phyloP scores from a whole-genome alignment of 1,139 yeast species.

The Scheffersomyces illinoinensis region DNA sequence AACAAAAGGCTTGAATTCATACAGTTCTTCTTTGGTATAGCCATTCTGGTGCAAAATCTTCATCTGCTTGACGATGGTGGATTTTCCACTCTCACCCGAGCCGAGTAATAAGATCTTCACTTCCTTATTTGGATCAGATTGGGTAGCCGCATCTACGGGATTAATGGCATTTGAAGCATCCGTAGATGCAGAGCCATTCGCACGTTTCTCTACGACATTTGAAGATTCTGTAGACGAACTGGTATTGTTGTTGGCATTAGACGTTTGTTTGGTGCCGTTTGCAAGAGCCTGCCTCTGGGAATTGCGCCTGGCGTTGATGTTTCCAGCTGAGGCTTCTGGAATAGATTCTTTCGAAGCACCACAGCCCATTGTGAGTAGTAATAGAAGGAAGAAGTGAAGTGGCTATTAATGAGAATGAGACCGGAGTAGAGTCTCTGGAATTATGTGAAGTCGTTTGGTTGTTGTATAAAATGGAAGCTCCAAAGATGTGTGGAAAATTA shows the following conservation, averaged over 20 bases:
- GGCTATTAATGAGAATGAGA: background rate
- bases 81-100: conserved; percentile 79
- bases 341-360: conserved; percentile 28
- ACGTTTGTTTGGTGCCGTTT: conserved; percentile 6
- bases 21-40: conserved; percentile 60
- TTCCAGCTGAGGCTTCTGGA: conserved; percentile 3
- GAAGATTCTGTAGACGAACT: conserved; percentile 21
- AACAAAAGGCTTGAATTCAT: conserved; percentile 69
- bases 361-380: conserved; percentile 22
- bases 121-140: conserved; percentile 28
- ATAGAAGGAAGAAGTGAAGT: background rate
- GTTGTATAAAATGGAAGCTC: no score
- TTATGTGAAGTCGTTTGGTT: background rate
- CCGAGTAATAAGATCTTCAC: conserved; percentile 69
- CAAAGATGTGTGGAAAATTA: background rate
- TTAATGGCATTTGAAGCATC: conserved; percentile 5
- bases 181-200: background rate
- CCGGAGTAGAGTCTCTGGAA: background rate
- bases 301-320: conserved; percentile 12
- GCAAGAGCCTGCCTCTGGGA: conserved; percentile 9
- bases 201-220: conserved; percentile 9
- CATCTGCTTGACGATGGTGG: conserved; percentile 74
- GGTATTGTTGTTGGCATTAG: conserved; percentile 6
- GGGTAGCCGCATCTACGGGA: conserved; percentile 9
- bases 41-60: conserved; percentile 74